A percentile compares a stretch with the other conserved stretches of the same genome.
These are phyloP conservation scores for Cyberlindnera americana DNA, from an alignment of 805 yeast species.

Conservation along the genomic window DNA sequence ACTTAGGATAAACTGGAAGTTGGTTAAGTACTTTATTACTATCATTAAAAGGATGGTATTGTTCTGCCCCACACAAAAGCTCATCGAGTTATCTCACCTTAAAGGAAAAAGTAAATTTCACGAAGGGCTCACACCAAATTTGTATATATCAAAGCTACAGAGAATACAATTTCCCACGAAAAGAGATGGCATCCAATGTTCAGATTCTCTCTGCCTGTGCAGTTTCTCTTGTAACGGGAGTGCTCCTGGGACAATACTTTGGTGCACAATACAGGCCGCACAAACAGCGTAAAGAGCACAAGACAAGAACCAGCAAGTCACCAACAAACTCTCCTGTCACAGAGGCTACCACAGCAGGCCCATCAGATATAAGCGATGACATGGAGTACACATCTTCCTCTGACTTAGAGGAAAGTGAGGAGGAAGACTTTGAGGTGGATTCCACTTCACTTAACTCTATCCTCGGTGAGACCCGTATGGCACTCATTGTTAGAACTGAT, in stretches of 20 bases:
- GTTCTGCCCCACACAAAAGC: background rate
- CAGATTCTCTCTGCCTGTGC: conserved; percentile 34
- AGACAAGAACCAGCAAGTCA: conserved; percentile 4
- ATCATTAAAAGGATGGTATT: too few species aligned
- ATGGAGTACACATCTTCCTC: conserved; percentile 31
- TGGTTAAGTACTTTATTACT: too few species aligned
- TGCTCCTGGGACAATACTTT: conserved; percentile 28
- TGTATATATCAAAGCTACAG: background rate
- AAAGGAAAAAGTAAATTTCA: background rate
- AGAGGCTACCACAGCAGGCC: conserved; percentile 13
- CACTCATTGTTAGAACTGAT: conserved; percentile 83
- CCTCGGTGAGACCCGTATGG: conserved; percentile 84
- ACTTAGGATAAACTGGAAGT: too few species aligned
- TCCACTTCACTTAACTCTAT: conserved; percentile 58
- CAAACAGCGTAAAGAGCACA: conserved; percentile 5
- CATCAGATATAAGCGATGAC: conserved; percentile 27
- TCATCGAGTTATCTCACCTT: background rate
- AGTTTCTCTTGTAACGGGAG: conserved; percentile 37
- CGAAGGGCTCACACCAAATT: background rate
- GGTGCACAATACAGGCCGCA: conserved; percentile 1
- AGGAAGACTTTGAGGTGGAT: conserved; percentile 55
- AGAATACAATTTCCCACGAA: background rate
- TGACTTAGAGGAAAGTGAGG: conserved; percentile 44
- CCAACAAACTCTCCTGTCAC: conserved; percentile 13
- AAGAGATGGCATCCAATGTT: conserved; percentile 21